phyloP scores from a whole-genome alignment of 2,329 filamentous ascomycete species.

The Sporothrix pseudoabietina region DNA sequence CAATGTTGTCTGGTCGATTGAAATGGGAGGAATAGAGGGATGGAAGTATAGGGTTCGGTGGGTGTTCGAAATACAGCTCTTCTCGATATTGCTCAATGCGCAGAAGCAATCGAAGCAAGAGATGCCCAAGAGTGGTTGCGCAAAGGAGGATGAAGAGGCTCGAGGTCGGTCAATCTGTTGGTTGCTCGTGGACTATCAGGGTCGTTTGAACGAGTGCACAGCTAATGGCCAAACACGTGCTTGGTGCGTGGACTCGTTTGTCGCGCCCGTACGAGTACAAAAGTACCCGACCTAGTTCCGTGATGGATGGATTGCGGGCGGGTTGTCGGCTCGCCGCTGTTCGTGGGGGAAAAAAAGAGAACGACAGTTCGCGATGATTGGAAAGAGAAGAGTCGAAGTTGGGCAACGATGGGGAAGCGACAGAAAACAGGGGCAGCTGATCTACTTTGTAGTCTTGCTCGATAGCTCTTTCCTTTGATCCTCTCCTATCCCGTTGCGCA shows the following conservation, averaged over 20 bases:
- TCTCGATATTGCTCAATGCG: no score
- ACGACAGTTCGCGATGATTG: not conserved
- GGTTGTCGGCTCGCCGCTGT: not conserved
- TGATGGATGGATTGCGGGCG: not conserved
- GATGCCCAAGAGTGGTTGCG: not conserved
- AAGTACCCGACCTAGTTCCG: not conserved
- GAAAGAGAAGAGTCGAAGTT: not conserved
- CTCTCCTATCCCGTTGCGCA: slow-evolving; percentile 2
- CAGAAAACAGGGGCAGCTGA: not conserved
- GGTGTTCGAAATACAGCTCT: not conserved
- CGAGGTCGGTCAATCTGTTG: not conserved
- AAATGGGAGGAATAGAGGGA: not conserved
- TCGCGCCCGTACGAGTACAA: not conserved
- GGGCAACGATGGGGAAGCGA: not conserved
- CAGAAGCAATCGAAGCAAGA: not conserved
- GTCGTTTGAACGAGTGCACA: not conserved
- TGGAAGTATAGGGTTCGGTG: not conserved
- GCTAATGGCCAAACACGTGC: slow-evolving; percentile 6
- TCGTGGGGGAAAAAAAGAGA: not conserved
- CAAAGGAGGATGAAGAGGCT: not conserved
- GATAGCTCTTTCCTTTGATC: slow-evolving; percentile 19
- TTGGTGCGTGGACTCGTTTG: not conserved
- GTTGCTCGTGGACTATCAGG: not conserved
- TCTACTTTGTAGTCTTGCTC: slow-evolving; percentile 10
- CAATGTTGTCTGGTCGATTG: not conserved